These are phyloP conservation scores for Coemansia sp. DNA, from an alignment of 192 early-diverging fungal species.

Conservation along the genomic window DNA sequence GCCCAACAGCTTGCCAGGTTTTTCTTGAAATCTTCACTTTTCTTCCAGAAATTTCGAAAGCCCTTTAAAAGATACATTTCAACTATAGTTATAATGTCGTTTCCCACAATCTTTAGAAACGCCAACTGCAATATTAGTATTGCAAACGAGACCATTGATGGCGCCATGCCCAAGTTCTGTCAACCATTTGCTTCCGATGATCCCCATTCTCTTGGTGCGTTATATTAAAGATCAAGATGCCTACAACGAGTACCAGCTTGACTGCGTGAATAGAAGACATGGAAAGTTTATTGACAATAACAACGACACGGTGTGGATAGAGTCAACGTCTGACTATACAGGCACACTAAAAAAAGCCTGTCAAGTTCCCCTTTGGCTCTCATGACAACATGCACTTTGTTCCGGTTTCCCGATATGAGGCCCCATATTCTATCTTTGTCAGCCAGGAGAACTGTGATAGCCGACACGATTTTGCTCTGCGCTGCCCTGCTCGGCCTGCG, in stretches of 20 bases:
- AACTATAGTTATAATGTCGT: neutral
- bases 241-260: neutral
- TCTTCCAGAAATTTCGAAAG: neutral
- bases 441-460: neutral
- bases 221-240: neutral
- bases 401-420: neutral
- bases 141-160: neutral
- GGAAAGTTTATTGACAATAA: neutral
- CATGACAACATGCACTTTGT: neutral
- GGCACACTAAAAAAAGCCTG: neutral
- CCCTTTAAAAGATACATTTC: neutral
- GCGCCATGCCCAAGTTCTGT: neutral
- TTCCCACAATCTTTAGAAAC: neutral
- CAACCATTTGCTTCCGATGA: neutral
- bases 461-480: neutral
- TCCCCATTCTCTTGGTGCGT: neutral
- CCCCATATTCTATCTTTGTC: neutral
- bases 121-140: neutral
- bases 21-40: neutral
- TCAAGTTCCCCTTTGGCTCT: neutral
- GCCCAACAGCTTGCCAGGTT: neutral
- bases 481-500: neutral
- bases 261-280: neutral
- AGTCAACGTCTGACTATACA: neutral
- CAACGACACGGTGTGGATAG: neutral